phyloP scores from a whole-genome alignment of 768 basidiomycete species.

The Kwoniella botswanensis region DNA sequence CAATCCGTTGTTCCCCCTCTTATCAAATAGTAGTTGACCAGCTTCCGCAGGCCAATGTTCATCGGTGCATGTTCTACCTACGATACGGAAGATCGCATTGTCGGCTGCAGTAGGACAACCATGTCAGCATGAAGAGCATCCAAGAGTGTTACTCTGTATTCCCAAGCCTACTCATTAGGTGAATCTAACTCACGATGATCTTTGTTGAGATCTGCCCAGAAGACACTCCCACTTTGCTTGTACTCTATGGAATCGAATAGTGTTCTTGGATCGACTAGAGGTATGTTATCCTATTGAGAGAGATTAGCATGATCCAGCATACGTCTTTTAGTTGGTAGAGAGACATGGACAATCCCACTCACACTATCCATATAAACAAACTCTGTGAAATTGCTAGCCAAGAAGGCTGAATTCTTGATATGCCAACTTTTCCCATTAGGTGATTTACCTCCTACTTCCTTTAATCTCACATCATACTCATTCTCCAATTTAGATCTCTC shows the following conservation, averaged over 20 bases:
- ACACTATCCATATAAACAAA: constrained; percentile 56
- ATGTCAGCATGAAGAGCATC: neutral
- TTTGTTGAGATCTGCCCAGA: constrained; percentile 62
- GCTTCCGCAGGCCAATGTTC: constrained; percentile 57
- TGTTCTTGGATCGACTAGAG: constrained; percentile 56
- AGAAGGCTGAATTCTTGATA: constrained; percentile 55
- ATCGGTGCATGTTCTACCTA: constrained; percentile 57
- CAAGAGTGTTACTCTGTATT: no score
- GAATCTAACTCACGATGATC: constrained; percentile 54
- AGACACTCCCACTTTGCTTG: constrained; percentile 56
- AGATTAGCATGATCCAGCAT: no score
- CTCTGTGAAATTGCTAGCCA: constrained; percentile 52
- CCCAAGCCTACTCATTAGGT: neutral
- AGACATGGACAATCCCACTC: constrained; percentile 13
- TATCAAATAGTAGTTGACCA: constrained; percentile 60
- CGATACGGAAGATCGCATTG: constrained; percentile 60
- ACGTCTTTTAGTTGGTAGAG: no score
- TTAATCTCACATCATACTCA: constrained; percentile 54
- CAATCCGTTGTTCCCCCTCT: constrained; percentile 59
- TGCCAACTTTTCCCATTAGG: constrained; percentile 51
- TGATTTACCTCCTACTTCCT: constrained; percentile 35
- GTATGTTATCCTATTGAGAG: constrained; percentile 57
- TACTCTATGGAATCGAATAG: constrained; percentile 59
- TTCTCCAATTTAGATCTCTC: constrained; percentile 41
- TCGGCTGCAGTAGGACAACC: constrained; percentile 44